Base-by-base conservation (phyloP, 345 rosid species). In the Gynandropsis gynandra region DNA sequence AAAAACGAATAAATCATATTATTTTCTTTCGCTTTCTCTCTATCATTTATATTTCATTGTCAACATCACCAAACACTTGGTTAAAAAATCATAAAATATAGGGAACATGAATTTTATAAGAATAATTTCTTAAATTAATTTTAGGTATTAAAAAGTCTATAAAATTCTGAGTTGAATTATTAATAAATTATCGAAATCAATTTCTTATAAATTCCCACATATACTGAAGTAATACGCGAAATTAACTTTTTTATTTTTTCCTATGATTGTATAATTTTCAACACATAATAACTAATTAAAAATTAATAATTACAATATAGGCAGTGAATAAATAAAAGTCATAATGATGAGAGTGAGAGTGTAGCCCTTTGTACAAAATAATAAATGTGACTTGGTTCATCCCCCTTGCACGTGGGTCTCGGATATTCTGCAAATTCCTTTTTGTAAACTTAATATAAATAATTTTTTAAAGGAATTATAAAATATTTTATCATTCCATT, bases 271-370 rank as follows among this genome's bases (percentile, higher is more conserved):
- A 10, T 15, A 14, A 29, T 29, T 15, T 31, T 47, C 21, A 29
- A 1, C 4, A 3, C 33, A 32, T 49, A n/a, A n/a, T n/a, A n/a
- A n/a, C n/a, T n/a, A n/a, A n/a, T n/a, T n/a, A 24, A 24, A 24
- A 24, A 24, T 2, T 2, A 2, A 24, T 24, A 24, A 24, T 24
- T 24, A 24, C 5, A 2, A 24, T 24, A 24, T 24, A 56, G 51
- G 56, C 51, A 31, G 63, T 44, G 42, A 58, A 31, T 34, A 38
- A 24, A 24, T 2, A 43, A 64, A 65, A 58, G 59, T 12, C 24
- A 58, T 45, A 58, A 65, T 65, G 69, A 65, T 65, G 69, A 65
- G 59, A 52, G 69, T 58, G 69, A 51, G 58, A 65, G 33, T 37
- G 54, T 24, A n/a, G n/a, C n/a, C n/a, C n/a, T n/a, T n/a, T n/a